Evolutionary conservation across 2,329 filamentous ascomycete species (phyloP), one percentile per base, ranked within the genome.

Genomic region (Aspergillus neoniger): DNA sequence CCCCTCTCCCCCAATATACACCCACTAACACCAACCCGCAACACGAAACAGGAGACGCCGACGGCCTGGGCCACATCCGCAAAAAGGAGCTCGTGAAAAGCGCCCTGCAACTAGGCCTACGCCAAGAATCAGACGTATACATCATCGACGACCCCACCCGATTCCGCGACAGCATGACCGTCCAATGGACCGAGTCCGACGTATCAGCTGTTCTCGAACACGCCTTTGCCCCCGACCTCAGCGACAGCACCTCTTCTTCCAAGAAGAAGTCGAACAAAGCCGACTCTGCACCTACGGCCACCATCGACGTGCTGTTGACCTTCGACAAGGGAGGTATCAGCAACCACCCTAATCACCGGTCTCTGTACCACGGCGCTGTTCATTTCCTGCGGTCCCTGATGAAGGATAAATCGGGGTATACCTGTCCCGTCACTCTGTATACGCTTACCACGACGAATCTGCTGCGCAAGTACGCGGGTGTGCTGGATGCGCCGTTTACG

Each of bases 301-400:
- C 79, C 55, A 91, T 96, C 72, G 92, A 96, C 76, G 85, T 89
- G 28, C 84, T 99, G 67, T 82, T 99, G 66, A 99, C 95, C 30
- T 99, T 99, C 73, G 95, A 99, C 79, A 73, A 77, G n/a, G 65
- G 78, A 52, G 95, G 95, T 61, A 83, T 99, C 52, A 96, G 92
- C 60, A 86, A 86, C 47, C 95, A 99, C 77, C 92, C 92, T 21
- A 99, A 99, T 81, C 95, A 99, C 80, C 90, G 91, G 64, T 92
- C 92, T 5, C 85, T 98, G 8, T 92, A 92, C 79, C 84, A 91
- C 74, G 95, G 94, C 59, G 91, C 92, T 6, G 84, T 86, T 49
- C 77, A 85, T 52, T 98, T 96, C 74, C 75, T 96, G 57, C 79
- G 83, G 55, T 76, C 81, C 7, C 82, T 96, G 54, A 86, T 89